Percentiles rank a stretch among this genome's conserved stretches.
Evolutionary conservation across 2,329 filamentous ascomycete species (phyloP).

Genomic region (Grosmannia penicillata): DNA sequence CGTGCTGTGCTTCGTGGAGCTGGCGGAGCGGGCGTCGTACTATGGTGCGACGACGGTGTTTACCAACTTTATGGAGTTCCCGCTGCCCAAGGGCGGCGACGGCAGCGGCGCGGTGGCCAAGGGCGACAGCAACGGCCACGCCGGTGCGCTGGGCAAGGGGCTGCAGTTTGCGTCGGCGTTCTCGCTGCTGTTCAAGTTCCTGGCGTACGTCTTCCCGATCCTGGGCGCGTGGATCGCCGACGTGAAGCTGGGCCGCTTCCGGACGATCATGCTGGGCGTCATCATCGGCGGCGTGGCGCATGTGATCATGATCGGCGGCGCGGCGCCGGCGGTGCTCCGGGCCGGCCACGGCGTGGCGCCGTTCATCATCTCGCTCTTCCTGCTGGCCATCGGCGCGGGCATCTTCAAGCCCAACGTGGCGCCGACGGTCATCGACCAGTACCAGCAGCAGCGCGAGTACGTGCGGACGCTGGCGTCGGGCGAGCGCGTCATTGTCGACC

Average conservation of each 20-base stretch:
- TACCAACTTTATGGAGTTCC: conserved; percentile 39
- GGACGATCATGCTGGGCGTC: conserved; percentile 43
- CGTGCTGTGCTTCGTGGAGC: conserved; percentile 32
- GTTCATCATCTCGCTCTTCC: conserved; percentile 46
- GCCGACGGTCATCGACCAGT: conserved; percentile 28
- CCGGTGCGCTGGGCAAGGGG: conserved; percentile 26
- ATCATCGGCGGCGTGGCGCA: conserved; percentile 47
- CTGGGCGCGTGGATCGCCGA: conserved; percentile 45
- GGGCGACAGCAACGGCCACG: conserved; percentile 21
- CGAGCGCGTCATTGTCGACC: conserved; percentile 30
- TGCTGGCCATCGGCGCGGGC: conserved; percentile 54
- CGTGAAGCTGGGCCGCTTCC: conserved; percentile 50
- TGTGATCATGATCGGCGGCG: conserved; percentile 47
- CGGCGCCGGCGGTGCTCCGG: conserved; percentile 43
- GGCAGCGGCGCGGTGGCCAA: conserved; percentile 19
- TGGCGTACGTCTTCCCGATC: conserved; percentile 33
- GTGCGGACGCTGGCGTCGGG: conserved; percentile 20
- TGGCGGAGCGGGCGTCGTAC: conserved; percentile 37
- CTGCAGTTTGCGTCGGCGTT: conserved; percentile 3
- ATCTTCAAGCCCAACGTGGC: conserved; percentile 52
- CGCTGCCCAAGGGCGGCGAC: conserved; percentile 26
- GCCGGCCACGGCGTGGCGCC: conserved; percentile 36
- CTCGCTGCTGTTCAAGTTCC: conserved; percentile 27
- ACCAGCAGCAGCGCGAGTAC: conserved; percentile 23
- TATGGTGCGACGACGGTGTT: conserved; percentile 35